Evolutionary conservation across 768 basidiomycete species (phyloP).

Genomic region (Asterophora lycoperdoides): DNA sequence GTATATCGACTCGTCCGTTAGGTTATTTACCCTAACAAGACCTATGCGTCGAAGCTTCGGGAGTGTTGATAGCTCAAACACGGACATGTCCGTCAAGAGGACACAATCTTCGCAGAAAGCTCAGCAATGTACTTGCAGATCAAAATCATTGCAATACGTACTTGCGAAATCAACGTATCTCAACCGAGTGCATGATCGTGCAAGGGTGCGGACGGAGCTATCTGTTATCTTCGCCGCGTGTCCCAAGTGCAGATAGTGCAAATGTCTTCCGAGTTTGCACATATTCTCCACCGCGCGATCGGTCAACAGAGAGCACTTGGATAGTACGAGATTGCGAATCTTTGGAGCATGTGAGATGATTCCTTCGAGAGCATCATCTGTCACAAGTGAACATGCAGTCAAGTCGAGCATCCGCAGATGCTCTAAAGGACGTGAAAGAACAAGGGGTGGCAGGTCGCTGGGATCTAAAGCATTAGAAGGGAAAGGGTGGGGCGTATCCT

Average conservation of each 20-base stretch:
- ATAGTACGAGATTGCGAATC: slow-evolving; percentile 81
- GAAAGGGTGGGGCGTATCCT: slow-evolving; percentile 40
- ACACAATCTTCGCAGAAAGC: slow-evolving; percentile 59
- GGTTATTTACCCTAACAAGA: slow-evolving; percentile 85
- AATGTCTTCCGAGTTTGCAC: slow-evolving; percentile 80
- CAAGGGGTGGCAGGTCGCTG: slow-evolving; percentile 61
- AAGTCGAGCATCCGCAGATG: slow-evolving; percentile 92
- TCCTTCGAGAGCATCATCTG: slow-evolving; percentile 80
- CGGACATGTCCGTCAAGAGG: slow-evolving; percentile 87
- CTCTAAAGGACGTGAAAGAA: slow-evolving; percentile 63
- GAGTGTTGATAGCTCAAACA: slow-evolving; percentile 83
- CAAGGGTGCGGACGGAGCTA: slow-evolving; percentile 76
- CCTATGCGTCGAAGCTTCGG: slow-evolving; percentile 93
- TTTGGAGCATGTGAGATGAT: slow-evolving; percentile 77
- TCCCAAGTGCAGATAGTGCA: slow-evolving; percentile 94
- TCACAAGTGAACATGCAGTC: slow-evolving; percentile 76
- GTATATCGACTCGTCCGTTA: slow-evolving; percentile 93
- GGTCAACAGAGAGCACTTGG: slow-evolving; percentile 77
- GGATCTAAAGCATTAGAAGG: slow-evolving; percentile 29
- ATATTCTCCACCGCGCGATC: slow-evolving; percentile 82
- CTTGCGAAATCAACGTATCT: slow-evolving; percentile 97
- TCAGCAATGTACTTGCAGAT: slow-evolving; percentile 12
- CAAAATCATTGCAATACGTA: slow-evolving; percentile 36
- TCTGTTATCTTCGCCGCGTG: slow-evolving; percentile 91
- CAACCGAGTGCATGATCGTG: slow-evolving; percentile 81